phyloP scores from a whole-genome alignment of 1,284 basidiomycete genomes.

The Pseudozyma thailandica region DNA sequence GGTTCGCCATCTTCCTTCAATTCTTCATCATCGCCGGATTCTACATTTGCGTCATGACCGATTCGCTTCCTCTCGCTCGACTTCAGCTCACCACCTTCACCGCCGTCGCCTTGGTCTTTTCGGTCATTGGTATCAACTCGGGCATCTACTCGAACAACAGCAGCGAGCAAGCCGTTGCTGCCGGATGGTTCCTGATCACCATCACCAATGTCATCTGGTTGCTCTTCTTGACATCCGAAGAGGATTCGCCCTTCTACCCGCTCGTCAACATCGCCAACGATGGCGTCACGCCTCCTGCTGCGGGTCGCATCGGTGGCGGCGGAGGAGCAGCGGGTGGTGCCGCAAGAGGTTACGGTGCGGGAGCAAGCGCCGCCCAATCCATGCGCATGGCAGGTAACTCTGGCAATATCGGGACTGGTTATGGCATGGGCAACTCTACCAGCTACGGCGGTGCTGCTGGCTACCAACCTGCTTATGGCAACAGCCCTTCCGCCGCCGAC shows the following conservation, averaged over 20 bases:
- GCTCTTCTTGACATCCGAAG: conserved; percentile 94
- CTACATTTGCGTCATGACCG: conserved; percentile 82
- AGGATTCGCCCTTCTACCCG: conserved; percentile 84
- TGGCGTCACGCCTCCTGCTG: conserved; percentile 80
- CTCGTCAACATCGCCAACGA: conserved; percentile 89
- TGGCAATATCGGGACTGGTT: conserved; percentile 25
- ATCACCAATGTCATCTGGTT: conserved; percentile 90
- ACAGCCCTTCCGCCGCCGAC: conserved; percentile 61
- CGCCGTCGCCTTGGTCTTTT: conserved; percentile 85
- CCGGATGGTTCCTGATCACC: conserved; percentile 91
- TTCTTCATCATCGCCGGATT: conserved; percentile 83
- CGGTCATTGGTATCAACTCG: conserved; percentile 79
- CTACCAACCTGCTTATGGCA: conserved; percentile 62
- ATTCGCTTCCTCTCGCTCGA: conserved; percentile 84
- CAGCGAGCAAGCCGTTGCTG: conserved; percentile 76
- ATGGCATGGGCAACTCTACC: conserved; percentile 45
- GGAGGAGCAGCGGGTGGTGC: conserved; percentile 70
- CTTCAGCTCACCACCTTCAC: conserved; percentile 87
- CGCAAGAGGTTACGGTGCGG: conserved; percentile 19
- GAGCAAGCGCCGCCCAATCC: conserved; percentile 12
- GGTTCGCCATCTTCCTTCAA: conserved; percentile 91
- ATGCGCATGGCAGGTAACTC: conserved; percentile 41
- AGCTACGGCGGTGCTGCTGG: conserved; percentile 29
- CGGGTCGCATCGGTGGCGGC: not conserved
- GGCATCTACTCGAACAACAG: conserved; percentile 54